Percentiles rank a stretch among this genome's conserved stretches.
Evolutionary conservation across 192 early-diverging fungal genomes (phyloP).

Genomic region (Backusella sp.): DNA sequence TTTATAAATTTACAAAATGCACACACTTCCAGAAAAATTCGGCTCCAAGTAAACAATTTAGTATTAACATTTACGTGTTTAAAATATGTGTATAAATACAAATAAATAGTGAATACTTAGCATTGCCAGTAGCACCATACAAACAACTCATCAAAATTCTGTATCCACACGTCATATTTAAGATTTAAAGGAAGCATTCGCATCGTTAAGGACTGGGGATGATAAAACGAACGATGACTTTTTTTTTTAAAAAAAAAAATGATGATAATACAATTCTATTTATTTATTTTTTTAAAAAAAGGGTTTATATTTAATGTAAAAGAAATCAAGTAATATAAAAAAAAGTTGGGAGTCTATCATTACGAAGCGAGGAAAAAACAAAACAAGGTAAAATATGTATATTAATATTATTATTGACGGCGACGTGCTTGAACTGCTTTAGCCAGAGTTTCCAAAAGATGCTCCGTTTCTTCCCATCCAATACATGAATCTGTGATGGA

Average conservation of each 20-base stretch:
- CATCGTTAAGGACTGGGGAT: too few species aligned
- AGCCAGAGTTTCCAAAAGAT: conserved; percentile 73
- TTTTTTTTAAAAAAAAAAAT: neutral
- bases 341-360: neutral
- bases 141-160: too few species aligned
- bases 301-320: neutral
- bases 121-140: too few species aligned
- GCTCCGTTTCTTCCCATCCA: conserved; percentile 78
- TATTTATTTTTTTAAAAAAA: neutral
- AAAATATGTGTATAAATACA: too few species aligned
- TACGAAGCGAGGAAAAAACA: neutral
- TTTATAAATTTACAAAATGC: too few species aligned
- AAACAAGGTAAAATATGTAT: neutral
- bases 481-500: conserved; percentile 95
- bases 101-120: too few species aligned
- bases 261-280: neutral
- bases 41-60: too few species aligned
- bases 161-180: too few species aligned
- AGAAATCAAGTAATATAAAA: neutral
- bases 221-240: neutral
- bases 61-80: too few species aligned
- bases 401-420: neutral
- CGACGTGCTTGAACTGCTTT: conserved; percentile 66
- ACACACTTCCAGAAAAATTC: too few species aligned
- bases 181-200: too few species aligned